Conservation (phyloP, 1,139 yeast species). For the Blastobotrys apis region DNA sequence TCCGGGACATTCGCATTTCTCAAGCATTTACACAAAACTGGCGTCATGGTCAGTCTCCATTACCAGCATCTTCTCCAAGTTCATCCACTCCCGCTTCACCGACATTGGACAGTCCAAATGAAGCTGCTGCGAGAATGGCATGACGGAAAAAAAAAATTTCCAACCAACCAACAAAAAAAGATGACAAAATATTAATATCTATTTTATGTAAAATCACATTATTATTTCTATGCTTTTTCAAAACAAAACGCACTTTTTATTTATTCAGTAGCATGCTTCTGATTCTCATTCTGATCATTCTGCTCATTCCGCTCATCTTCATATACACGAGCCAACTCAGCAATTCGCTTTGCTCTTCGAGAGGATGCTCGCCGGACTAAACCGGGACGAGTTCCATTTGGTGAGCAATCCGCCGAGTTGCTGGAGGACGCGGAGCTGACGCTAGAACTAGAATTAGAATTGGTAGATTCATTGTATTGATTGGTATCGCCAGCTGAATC, state of each 20-base stretch:
- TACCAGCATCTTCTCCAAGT: not conserved
- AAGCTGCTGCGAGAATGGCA: no score
- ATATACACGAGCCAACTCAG: conserved; percentile 5
- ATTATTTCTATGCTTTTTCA: no score
- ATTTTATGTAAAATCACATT: no score
- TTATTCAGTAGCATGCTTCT: not conserved
- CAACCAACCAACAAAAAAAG: not conserved
- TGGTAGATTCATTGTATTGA: no score
- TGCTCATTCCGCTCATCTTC: not conserved
- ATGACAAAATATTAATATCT: not conserved
- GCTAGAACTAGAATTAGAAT: no score
- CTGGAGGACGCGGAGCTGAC: no score
- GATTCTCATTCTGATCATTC: not conserved
- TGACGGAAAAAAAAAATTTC: conserved; percentile 1
- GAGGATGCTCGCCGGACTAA: not conserved
- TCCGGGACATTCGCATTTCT: conserved; percentile 20
- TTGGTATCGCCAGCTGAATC: no score
- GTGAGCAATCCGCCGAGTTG: no score
- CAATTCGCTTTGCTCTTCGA: conserved; percentile 1
- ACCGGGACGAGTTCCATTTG: no score
- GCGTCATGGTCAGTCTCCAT: conserved; percentile 1
- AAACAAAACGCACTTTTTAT: no score
- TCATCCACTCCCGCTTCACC: not conserved
- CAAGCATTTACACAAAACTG: conserved; percentile 13
- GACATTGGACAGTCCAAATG: no score